Conservation (phyloP, 2,329 filamentous ascomycete species). For the Botrytis deweyae region DNA sequence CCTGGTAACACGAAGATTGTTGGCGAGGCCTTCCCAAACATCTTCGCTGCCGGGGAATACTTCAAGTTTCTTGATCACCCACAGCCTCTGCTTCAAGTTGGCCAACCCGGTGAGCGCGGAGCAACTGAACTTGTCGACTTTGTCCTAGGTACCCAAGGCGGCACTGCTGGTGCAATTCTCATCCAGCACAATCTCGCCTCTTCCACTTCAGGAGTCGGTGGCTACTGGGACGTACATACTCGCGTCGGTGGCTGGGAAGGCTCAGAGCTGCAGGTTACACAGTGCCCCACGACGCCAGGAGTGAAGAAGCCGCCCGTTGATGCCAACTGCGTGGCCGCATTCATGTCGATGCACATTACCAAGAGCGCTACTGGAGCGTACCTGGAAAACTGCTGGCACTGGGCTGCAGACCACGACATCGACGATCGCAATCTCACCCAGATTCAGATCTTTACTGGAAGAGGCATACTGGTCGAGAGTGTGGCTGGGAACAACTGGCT, state of each 20-base stretch:
- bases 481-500: conserved; percentile 25
- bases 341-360: conserved; percentile 18
- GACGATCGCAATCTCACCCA: conserved; percentile 9
- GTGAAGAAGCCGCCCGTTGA: conserved; percentile 30
- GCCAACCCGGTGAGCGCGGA: neutral
- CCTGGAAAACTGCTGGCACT: conserved; percentile 19
- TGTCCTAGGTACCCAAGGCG: conserved; percentile 39
- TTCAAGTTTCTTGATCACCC: conserved; percentile 39
- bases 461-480: conserved; percentile 14
- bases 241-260: conserved; percentile 42
- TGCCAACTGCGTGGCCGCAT: conserved; percentile 12
- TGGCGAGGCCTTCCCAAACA: conserved; percentile 45
- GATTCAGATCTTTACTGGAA: neutral
- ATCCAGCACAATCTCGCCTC: conserved; percentile 35
- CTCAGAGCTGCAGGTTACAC: conserved; percentile 34
- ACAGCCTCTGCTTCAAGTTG: conserved; percentile 26
- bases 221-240: conserved; percentile 40
- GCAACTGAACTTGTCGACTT: conserved; percentile 40
- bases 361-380: neutral
- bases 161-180: conserved; percentile 41
- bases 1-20: conserved; percentile 43
- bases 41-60: conserved; percentile 40
- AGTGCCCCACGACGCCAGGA: conserved; percentile 35
- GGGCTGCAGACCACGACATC: conserved; percentile 14
- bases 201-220: conserved; percentile 34